phyloP scores from a whole-genome alignment of 164 flowering plant species.

The Liriodendron chinense region DNA sequence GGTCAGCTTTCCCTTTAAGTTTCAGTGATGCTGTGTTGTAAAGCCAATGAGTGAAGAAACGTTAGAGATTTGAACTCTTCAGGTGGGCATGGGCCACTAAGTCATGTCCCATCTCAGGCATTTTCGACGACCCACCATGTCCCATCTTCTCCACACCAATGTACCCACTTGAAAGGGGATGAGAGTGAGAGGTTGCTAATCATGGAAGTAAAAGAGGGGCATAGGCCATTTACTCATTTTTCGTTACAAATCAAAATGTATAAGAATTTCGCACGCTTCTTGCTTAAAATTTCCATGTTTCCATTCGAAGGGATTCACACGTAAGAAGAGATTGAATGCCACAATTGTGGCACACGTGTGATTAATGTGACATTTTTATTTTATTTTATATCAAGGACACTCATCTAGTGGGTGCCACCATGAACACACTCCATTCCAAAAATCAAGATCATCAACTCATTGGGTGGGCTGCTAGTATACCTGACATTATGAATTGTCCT shows the following conservation, averaged over 20 bases:
- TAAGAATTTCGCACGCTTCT: neutral
- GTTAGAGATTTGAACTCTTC: neutral
- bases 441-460: no score
- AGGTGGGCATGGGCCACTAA: neutral
- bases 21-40: neutral
- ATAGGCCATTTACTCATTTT: neutral
- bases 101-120: constrained; percentile 1
- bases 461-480: no score
- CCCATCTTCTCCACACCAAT: neutral
- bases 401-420: no score
- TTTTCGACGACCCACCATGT: neutral
- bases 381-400: no score
- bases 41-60: neutral
- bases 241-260: neutral
- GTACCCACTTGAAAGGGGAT: neutral
- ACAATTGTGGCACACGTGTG: no score
- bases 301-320: no score
- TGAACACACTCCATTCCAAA: no score
- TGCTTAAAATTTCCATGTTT: neutral
- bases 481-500: no score
- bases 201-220: neutral
- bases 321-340: no score
- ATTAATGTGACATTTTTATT: no score
- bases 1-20: neutral
- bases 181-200: neutral